Evolutionary conservation across 768 basidiomycete species (phyloP), one percentile per base, ranked within the genome.

Genomic region (Rhodotorula sphaerocarpa): DNA sequence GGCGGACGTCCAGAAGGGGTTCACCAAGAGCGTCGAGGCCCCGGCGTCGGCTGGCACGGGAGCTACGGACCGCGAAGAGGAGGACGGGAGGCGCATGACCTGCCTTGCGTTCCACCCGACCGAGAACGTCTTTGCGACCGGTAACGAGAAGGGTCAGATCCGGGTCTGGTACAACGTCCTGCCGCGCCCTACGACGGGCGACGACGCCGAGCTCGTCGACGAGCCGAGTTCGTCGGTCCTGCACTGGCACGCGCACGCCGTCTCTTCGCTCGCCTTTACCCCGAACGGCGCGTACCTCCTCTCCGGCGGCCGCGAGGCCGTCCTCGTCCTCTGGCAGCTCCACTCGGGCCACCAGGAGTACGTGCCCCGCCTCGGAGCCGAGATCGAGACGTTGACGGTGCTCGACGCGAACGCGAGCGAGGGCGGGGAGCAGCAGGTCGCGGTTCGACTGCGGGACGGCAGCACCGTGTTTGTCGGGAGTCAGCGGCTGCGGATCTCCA

Each of bases 201-300:
- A 0, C 30, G 56, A 39, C 7, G 39, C 14, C 41, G 33, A 39
- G 11, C 28, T 41, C 10, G 61, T 27, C 12, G 47, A 59, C 0
- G 84, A 82, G 59, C 82, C 90, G 2, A 86, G 88, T 71, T 92
- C 90, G 1, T 85, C 88, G 5, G 81, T 84, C 7, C 76, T 96
- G 55, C 93, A 96, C 76, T 99, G 95, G 95, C 95, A 99, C 73
- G 87, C 93, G 4, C 93, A 97, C 74, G 82, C 90, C 6, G 88
- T 97, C 23, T 84, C 87, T 5, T 85, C 89, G 1, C 74, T 99
- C 31, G 79, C 84, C 0, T 99, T 97, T 75, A 88, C 90, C 0
- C 76, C 84, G 18, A 91, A 93, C 68, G 95, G 95, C 18, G 86
- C 90, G 12, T 93, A 95, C 74, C 76, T 99, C 23, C 76, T 97